Base-by-base conservation (phyloP, 75 land plant genomes). In the Adiantum capillusveneris region DNA sequence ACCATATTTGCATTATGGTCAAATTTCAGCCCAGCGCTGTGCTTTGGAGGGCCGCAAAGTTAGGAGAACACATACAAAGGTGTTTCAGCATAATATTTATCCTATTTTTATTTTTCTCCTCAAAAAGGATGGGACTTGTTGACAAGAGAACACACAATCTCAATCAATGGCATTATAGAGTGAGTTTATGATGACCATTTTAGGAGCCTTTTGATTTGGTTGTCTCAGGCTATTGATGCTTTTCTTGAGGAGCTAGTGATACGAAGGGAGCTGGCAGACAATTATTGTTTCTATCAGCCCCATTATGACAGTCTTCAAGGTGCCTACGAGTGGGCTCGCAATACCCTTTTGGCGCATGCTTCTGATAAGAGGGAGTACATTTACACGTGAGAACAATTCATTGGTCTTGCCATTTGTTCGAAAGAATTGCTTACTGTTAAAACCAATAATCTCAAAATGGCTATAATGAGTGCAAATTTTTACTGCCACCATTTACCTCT, bases 291-390 rank as follows among this genome's bases (percentile, higher is more conserved):
- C 60, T 90, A 94, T 55, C 98, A 94, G 64, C 96, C 85, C 7
- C 68, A 79, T 29, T 94, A 94, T 74, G 96, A 90, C 61, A 79
- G 79, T 31, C 18, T 94, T 27, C 67, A 75, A 34, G 98, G 98
- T 55, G 98, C 98, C 28, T 86, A 90, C 85, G 81, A 72, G 53
- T 94, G 98, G 98, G 98, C 98, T 31, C 87, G 71, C 2, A 86
- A 86, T 53, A 79, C 90, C 20, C 75, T 94, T 64, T 71, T 63
- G 79, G 90, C 83, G 31, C 98, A 94, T 78, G 98, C 96, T 39
- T 55, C 65, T 57, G 98, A 94, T 65, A 89, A 89, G 49, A 69
- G 98, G 44, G 96, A 89, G 62, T 80, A 75, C 65, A 42, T 78
- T 21, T 94, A 94, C 61, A 79, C 91, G 98, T 93, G 64, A 43